Conservation (phyloP, 1,284 basidiomycete species). For the Ganoderma leucocontextum region DNA sequence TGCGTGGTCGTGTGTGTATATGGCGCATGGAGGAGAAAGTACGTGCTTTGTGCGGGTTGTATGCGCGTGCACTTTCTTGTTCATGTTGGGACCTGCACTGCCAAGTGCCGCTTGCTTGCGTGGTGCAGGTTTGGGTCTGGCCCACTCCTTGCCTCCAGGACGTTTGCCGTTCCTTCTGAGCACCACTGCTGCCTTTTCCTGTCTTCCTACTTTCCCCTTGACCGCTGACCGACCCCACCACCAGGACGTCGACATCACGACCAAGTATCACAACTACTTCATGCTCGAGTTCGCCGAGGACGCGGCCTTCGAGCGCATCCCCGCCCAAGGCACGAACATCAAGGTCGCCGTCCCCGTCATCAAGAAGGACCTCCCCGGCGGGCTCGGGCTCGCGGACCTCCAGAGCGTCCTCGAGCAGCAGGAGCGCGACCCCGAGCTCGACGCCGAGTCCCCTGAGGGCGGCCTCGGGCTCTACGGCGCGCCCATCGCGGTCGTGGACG, state of each 20-base stretch:
- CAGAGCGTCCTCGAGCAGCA: constrained; percentile 30
- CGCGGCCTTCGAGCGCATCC: constrained; percentile 47
- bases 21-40: neutral
- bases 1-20: neutral
- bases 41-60: neutral
- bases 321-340: constrained; percentile 31
- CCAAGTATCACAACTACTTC: constrained; percentile 50
- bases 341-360: constrained; percentile 37
- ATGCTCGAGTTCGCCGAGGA: constrained; percentile 54
- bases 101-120: no score
- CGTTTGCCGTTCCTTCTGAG: no score
- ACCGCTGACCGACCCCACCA: neutral
- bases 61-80: no score
- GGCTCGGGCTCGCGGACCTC: constrained; percentile 47
- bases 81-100: no score
- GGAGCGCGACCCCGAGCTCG: constrained; percentile 20
- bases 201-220: neutral
- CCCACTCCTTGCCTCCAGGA: no score
- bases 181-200: no score
- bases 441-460: constrained; percentile 1
- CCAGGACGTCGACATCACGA: constrained; percentile 57
- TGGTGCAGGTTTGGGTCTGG: no score
- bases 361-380: constrained; percentile 38
- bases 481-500: constrained; percentile 6
- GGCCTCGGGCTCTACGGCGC: constrained; percentile 14